These are phyloP conservation scores for Aspergillus ochraceoroseus DNA, from an alignment of 2,329 filamentous ascomycete species.

Conservation along the genomic window DNA sequence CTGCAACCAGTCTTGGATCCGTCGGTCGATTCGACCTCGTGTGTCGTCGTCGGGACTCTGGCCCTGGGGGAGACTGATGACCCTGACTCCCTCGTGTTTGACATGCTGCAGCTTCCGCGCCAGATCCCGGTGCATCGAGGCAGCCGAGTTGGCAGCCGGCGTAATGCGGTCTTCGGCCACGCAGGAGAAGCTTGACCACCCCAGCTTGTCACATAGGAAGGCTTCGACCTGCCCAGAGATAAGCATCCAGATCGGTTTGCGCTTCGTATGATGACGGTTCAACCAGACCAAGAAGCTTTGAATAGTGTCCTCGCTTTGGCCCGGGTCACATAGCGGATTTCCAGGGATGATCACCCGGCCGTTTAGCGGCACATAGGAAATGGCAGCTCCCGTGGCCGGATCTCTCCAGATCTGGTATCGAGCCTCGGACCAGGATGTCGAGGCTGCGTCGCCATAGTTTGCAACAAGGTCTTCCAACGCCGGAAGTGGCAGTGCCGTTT, in stretches of 20 bases:
- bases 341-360: constrained; percentile 81
- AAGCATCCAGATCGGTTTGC: constrained; percentile 85
- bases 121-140: constrained; percentile 61
- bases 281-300: constrained; percentile 70
- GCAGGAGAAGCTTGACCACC: constrained; percentile 84
- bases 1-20: constrained; percentile 73
- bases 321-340: constrained; percentile 75
- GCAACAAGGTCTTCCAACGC: constrained; percentile 83
- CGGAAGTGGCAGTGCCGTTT: too few species aligned
- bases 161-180: constrained; percentile 85
- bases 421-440: constrained; percentile 89
- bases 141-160: constrained; percentile 61
- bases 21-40: constrained; percentile 63
- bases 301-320: constrained; percentile 70
- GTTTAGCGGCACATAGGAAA: constrained; percentile 69
- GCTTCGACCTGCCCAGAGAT: constrained; percentile 74
- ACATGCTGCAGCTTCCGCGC: constrained; percentile 73
- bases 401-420: constrained; percentile 86
- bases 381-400: constrained; percentile 68
- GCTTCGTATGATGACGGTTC: constrained; percentile 61
- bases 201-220: constrained; percentile 70
- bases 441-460: constrained; percentile 91
- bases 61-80: constrained; percentile 65
- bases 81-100: constrained; percentile 77
- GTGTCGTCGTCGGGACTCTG: constrained; percentile 62